Conservation (phyloP, 352 stramenopile genomes). For the Plasmopara muralis region DNA sequence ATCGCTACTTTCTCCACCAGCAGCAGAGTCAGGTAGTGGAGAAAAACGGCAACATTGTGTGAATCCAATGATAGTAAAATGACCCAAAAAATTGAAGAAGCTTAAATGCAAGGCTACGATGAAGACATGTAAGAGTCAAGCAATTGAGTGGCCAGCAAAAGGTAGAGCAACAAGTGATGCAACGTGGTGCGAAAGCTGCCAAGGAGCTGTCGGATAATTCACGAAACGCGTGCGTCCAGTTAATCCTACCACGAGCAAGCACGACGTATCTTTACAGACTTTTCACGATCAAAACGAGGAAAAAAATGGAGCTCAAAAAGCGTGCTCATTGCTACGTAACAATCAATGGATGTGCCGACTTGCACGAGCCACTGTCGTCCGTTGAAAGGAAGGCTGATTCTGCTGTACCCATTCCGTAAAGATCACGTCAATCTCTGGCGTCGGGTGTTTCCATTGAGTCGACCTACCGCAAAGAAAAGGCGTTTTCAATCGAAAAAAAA, state of each 20-base stretch:
- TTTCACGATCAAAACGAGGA: too few relatives aligned
- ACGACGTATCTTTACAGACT: too few relatives aligned
- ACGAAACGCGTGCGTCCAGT: too few relatives aligned
- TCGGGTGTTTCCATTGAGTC: constrained; percentile 78
- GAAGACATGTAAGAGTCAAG: constrained; percentile 67
- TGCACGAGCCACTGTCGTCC: neutral
- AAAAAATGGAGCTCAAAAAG: constrained; percentile 1
- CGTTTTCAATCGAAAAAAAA: neutral
- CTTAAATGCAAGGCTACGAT: constrained; percentile 54
- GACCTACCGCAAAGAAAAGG: constrained; percentile 31
- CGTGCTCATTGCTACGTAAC: neutral
- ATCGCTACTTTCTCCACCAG: constrained; percentile 69
- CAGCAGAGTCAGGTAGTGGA: constrained; percentile 39
- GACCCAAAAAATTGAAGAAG: constrained; percentile 68
- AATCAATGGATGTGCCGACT: too few relatives aligned
- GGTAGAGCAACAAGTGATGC: constrained; percentile 33
- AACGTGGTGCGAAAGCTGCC: constrained; percentile 14
- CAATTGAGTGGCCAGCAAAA: constrained; percentile 52
- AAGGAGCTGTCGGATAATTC: too few relatives aligned
- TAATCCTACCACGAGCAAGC: too few relatives aligned
- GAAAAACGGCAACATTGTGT: constrained; percentile 37
- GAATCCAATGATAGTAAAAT: constrained; percentile 72
- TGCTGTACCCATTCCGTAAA: neutral
- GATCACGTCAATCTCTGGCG: neutral
- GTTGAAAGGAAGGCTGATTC: neutral